Base-by-base conservation (phyloP, 192 early-diverging fungal genomes). In the Umbelopsis sp. region DNA sequence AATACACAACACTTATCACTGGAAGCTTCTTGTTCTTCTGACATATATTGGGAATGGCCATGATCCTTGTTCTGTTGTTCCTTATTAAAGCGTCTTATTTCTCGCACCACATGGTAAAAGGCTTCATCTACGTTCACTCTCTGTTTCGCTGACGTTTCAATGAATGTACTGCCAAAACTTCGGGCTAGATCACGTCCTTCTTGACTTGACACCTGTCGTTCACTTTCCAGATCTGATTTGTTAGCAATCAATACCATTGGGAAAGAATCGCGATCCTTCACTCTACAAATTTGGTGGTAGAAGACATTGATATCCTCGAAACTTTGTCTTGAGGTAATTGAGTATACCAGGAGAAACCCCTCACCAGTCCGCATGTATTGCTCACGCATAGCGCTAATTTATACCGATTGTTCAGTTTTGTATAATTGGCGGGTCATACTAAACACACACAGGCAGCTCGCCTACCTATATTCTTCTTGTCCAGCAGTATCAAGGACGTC, bases 401-500 rank as follows among this genome's bases (percentile, higher is more conserved):
- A 18, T 25, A 45, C 37, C 37, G 27, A 41, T 41, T 41, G 37
- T 41, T 41, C 10, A 30, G 27, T 30, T 30, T 30, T 30, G n/a
- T n/a, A n/a, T n/a, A n/a, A n/a, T n/a, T n/a, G n/a, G n/a, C n/a
- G n/a, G n/a, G n/a, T n/a, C n/a, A n/a, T n/a, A n/a, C n/a, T n/a
- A n/a, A n/a, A n/a, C n/a, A 30, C 27, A 30, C 27, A 30, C 27
- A 30, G 27, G 1, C 27, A 30, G 27, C 27, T 30, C 37, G 11
- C 27, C 20, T 53, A 73, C 76, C 76, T 77, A 49, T 96, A 97
- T 83, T 97, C 95, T 75, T 98, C 95, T 74, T 98, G 97, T 30
- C 97, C 97, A 16, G 95, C 95, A 22, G 95, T 98, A 81, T 98
- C 97, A 25, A 98, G 87, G 10, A 98, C 92, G 74, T 98, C 97